These are phyloP conservation scores for Cyclotella choctawhatcheeana DNA, from an alignment of 108 stramenopile species.

Conservation along the genomic window DNA sequence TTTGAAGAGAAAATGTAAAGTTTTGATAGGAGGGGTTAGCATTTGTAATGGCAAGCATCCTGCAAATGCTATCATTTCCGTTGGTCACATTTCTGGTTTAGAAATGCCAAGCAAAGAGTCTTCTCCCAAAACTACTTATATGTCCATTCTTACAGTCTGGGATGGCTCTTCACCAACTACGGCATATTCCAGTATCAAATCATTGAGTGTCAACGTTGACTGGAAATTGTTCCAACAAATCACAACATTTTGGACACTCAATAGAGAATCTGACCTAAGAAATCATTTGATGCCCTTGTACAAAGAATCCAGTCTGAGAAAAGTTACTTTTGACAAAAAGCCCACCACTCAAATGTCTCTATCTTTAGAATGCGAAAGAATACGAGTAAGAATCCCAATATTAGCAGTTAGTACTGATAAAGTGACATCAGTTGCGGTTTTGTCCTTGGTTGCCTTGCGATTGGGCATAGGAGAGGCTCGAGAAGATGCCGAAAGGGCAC, in stretches of 20 bases:
- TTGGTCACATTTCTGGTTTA: background rate
- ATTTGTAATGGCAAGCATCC: background rate
- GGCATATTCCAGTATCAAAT: background rate
- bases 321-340: background rate
- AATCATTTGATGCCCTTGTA: background rate
- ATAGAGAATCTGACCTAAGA: background rate
- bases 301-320: constrained; percentile 1
- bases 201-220: background rate
- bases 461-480: background rate
- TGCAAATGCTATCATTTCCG: background rate
- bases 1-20: background rate
- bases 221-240: background rate
- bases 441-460: background rate
- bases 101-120: background rate
- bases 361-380: background rate
- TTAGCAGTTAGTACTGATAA: background rate
- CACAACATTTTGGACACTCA: background rate
- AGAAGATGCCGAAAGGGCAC: background rate
- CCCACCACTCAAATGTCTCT: background rate
- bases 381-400: background rate
- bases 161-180: background rate
- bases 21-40: background rate
- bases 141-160: background rate
- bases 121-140: background rate
- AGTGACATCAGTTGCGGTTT: background rate